Evolutionary conservation across 257 asterid genomes (phyloP).

Genomic region (Cynanchum wilfordii): DNA sequence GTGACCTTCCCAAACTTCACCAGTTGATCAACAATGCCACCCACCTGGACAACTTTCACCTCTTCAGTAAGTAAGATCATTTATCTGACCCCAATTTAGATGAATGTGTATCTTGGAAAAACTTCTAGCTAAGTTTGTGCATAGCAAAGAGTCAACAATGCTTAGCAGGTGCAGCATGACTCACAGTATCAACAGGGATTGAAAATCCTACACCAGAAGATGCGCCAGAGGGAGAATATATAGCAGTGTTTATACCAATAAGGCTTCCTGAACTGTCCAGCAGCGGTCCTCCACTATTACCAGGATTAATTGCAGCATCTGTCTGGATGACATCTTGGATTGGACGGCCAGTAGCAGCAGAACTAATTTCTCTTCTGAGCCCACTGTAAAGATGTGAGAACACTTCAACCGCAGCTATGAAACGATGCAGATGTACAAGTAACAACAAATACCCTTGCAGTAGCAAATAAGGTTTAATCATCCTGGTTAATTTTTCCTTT

Average conservation of each 20-base stretch:
- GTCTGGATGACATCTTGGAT: slow-evolving; percentile 98
- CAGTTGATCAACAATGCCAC: slow-evolving; percentile 94
- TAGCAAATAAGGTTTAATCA: neutral
- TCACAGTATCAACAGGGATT: slow-evolving; percentile 97
- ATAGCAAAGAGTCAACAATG: neutral
- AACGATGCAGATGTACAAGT: neutral
- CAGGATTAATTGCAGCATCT: slow-evolving; percentile 99
- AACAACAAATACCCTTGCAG: neutral
- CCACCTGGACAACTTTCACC: slow-evolving; percentile 41
- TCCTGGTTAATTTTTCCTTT: neutral
- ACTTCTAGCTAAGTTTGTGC: neutral
- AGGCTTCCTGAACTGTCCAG: slow-evolving; percentile 95
- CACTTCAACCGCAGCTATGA: neutral
- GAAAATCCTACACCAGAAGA: slow-evolving; percentile 99
- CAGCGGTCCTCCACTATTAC: slow-evolving; percentile 99
- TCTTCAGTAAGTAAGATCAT: neutral
- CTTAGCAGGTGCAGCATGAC: slow-evolving; percentile 21
- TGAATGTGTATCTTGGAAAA: neutral
- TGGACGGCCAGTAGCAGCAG: slow-evolving; percentile 98
- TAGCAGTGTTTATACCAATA: slow-evolving; percentile 96
- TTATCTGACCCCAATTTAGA: slow-evolving; percentile 3
- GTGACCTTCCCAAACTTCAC: slow-evolving; percentile 94
- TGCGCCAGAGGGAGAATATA: slow-evolving; percentile 99
- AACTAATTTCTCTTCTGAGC: slow-evolving; percentile 91
- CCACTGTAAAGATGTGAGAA: slow-evolving; percentile 44